Conservation (phyloP, 192 early-diverging fungal genomes). For the Obelidium mucronatum region DNA sequence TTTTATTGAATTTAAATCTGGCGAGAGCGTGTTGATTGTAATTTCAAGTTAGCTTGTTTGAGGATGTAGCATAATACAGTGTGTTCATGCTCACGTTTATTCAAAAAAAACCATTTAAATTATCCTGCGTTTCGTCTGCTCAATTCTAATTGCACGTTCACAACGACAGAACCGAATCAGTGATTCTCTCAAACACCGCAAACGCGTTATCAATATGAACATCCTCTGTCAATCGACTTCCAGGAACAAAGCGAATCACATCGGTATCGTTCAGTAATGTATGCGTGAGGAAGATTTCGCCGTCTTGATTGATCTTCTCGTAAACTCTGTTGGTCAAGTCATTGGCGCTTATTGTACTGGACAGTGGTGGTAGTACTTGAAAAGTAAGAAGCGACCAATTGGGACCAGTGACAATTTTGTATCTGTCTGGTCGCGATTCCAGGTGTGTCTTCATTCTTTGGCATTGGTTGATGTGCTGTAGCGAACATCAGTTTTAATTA, state of each 20-base stretch:
- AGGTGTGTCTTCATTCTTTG: too few relatives aligned
- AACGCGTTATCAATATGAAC: slow-evolving; percentile 20
- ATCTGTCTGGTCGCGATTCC: slow-evolving; percentile 3
- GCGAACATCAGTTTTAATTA: too few relatives aligned
- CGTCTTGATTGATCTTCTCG: slow-evolving; percentile 19
- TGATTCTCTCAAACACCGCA: slow-evolving; percentile 13
- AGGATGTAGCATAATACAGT: too few relatives aligned
- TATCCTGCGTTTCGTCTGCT: too few relatives aligned
- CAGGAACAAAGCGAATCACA: slow-evolving; percentile 31
- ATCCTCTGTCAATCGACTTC: slow-evolving; percentile 18
- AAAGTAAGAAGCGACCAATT: slow-evolving; percentile 36
- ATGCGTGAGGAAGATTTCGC: slow-evolving; percentile 29
- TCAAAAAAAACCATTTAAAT: too few relatives aligned
- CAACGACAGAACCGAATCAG: too few relatives aligned
- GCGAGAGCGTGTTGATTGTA: too few relatives aligned
- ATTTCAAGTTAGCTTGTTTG: too few relatives aligned
- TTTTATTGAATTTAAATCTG: too few relatives aligned
- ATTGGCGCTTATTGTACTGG: neutral
- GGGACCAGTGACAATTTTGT: slow-evolving; percentile 18
- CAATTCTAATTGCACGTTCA: too few relatives aligned
- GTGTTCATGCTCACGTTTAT: too few relatives aligned
- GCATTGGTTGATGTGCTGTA: too few relatives aligned
- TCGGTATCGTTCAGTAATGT: slow-evolving; percentile 10
- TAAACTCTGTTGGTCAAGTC: slow-evolving; percentile 30
- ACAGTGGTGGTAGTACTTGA: slow-evolving; percentile 18